Evolutionary conservation across 257 asterid genomes (phyloP).

Genomic region (Solanum virginianum): DNA sequence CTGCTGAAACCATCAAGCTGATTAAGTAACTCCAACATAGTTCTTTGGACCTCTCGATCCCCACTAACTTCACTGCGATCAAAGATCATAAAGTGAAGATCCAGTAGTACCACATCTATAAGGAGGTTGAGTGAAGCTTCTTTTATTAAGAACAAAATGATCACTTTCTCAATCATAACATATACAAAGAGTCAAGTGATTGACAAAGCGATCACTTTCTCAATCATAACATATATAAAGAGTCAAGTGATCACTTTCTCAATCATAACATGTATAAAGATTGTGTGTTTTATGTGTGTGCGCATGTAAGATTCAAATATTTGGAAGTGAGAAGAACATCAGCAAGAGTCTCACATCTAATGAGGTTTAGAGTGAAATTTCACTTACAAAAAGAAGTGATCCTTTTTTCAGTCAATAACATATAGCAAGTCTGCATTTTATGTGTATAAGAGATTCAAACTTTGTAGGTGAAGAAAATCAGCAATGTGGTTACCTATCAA

Average conservation of each 20-base stretch:
- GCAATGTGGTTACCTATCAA: constrained; percentile 40
- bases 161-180: background rate
- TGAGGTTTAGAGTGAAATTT: background rate
- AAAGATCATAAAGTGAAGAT: background rate
- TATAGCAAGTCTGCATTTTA: background rate
- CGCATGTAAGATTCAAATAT: background rate
- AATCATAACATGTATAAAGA: too few relatives aligned
- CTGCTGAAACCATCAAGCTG: constrained; percentile 96
- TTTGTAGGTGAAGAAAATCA: background rate
- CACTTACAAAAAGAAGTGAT: background rate
- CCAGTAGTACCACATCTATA: background rate
- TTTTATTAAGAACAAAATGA: background rate
- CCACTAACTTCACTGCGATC: constrained; percentile 83
- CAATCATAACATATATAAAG: too few relatives aligned
- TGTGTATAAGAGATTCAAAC: background rate
- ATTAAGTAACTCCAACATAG: constrained; percentile 86
- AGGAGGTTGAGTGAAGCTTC: background rate
- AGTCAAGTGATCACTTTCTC: too few relatives aligned
- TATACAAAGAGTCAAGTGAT: background rate
- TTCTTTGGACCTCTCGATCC: constrained; percentile 82
- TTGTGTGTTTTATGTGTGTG: background rate
- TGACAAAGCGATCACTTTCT: background rate
- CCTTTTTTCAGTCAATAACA: background rate
- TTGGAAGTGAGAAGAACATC: background rate
- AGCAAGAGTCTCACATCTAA: background rate